phyloP scores from a whole-genome alignment of 1,284 basidiomycete species.

The Blastosporella zonata region DNA sequence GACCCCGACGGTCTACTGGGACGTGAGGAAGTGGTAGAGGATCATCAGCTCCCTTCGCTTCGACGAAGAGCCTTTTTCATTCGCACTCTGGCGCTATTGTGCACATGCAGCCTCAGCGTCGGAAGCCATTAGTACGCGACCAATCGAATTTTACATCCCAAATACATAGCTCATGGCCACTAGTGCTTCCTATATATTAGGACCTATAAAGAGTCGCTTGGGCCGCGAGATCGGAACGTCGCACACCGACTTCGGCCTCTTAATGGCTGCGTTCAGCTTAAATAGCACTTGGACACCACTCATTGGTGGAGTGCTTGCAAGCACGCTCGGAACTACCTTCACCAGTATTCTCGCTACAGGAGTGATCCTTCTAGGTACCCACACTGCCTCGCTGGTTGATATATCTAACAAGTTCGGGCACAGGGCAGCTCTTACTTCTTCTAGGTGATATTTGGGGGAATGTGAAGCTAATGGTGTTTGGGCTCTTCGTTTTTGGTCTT shows the following conservation, averaged over 20 bases:
- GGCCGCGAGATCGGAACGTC: constrained; percentile 71
- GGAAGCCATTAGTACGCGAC: constrained; percentile 50
- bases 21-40: neutral
- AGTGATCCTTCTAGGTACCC: constrained; percentile 60
- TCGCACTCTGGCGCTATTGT: constrained; percentile 61
- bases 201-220: constrained; percentile 71
- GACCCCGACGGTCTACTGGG: constrained; percentile 8
- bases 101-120: constrained; percentile 66
- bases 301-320: constrained; percentile 34
- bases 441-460: constrained; percentile 56
- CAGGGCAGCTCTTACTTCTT: constrained; percentile 60
- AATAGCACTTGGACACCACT: constrained; percentile 83
- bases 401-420: neutral
- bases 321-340: constrained; percentile 64
- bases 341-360: constrained; percentile 72
- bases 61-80: constrained; percentile 42
- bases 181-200: constrained; percentile 70
- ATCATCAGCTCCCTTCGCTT: neutral
- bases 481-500: constrained; percentile 76
- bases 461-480: constrained; percentile 64
- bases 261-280: constrained; percentile 72
- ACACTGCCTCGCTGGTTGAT: neutral
- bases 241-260: constrained; percentile 73
- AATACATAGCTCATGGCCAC: neutral
- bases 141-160: neutral